Base-by-base conservation (phyloP, 1,284 basidiomycete species). In the Volvariella volvacea region DNA sequence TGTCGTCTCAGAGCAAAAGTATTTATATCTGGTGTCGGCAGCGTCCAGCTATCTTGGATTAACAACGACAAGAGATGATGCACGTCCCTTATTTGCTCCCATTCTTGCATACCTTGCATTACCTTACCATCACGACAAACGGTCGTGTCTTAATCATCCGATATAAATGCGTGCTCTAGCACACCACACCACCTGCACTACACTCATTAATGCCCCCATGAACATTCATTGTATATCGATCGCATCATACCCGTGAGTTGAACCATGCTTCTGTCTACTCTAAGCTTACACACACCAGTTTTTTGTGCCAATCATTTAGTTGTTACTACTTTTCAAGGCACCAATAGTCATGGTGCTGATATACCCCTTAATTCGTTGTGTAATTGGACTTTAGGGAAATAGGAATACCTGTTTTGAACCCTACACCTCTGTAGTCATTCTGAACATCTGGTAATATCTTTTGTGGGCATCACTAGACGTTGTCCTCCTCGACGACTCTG, bases 1-100 rank as follows among this genome's bases (percentile, higher is more conserved):
- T 88, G 84, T 57, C 83, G 84, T 32, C 61, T 88, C 43, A 78
- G 83, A 52, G 84, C 84, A 44, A 74, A 74, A 55, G 84, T 88
- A 1, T 69, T 72, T 52, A 88, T 88, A 48, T 62, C 71, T 34
- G 82, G 81, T 40, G 85, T 82, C 10, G 84, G 85, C 50, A 86
- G 83, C 57, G 84, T 88, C 33, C 72, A 78, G 52, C 63, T 88
- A 46, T 87, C 85, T 22, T 88, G 83, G 82, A 74, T 67, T 48
- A 68, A 74, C n/a, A 80, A 80, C 44, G 80, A 78, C 60, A 78
- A 73, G 54, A 72, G 72, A 56, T 79, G 58, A 72, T 32, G 15
- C 16, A 17, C 47, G 31, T 20, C 38, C 30, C 39, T 28, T 41
- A 22, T 4, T 37, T 38, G 22, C 34, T 17, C 47, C n/a, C 14